Percentiles rank a stretch among this genome's conserved stretches.
These are phyloP conservation scores for Filosporella fistucella DNA, from an alignment of 495 filamentous ascomycete genomes.

Conservation along the genomic window DNA sequence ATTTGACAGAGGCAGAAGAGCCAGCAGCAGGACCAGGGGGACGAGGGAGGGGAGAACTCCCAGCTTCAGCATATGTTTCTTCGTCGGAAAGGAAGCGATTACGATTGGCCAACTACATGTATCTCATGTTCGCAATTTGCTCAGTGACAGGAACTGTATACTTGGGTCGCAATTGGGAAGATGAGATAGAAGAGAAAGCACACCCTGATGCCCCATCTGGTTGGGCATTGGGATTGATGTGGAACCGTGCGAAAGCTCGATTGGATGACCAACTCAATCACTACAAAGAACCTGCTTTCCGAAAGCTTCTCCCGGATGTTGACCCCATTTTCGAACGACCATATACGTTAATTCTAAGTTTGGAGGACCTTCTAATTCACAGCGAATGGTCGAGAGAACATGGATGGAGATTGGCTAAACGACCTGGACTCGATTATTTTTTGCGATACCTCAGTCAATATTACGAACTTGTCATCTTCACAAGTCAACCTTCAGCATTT, in stretches of 20 bases:
- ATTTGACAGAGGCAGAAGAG: conserved; percentile 54
- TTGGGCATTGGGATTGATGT: conserved; percentile 59
- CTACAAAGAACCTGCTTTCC: conserved; percentile 94
- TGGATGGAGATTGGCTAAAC: conserved; percentile 93
- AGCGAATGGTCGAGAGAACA: conserved; percentile 91
- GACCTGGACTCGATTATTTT: conserved; percentile 96
- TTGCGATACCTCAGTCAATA: conserved; percentile 93
- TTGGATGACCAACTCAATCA: conserved; percentile 71
- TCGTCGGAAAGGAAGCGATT: conserved; percentile 79
- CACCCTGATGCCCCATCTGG: conserved; percentile 69
- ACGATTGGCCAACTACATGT: conserved; percentile 63
- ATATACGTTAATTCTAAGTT: conserved; percentile 87
- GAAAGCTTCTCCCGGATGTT: conserved; percentile 86
- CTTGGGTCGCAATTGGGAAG: conserved; percentile 85
- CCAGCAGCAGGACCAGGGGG: conserved; percentile 42
- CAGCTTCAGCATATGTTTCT: conserved; percentile 83
- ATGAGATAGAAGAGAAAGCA: conserved; percentile 58
- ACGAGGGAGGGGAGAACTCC: conserved; percentile 53
- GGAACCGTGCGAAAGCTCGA: conserved; percentile 70
- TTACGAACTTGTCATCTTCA: conserved; percentile 96
- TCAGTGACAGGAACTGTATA: conserved; percentile 47
- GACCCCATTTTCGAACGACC: conserved; percentile 77
- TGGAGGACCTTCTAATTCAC: conserved; percentile 93
- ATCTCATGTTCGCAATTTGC: conserved; percentile 39
- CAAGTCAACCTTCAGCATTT: conserved; percentile 71